Conservation (phyloP, 257 asterid genomes). For the Solanum pennellii region DNA sequence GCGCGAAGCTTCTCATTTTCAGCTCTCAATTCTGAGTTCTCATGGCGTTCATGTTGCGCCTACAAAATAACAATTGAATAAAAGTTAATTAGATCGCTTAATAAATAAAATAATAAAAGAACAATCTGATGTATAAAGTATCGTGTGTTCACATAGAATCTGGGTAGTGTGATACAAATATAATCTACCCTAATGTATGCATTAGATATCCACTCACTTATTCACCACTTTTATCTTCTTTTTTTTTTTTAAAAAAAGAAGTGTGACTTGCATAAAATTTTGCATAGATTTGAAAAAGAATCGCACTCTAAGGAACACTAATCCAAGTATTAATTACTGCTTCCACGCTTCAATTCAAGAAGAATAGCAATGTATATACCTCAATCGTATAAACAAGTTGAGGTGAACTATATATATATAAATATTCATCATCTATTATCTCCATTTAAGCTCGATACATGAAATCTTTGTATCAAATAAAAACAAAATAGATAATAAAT, state of each 20-base stretch:
- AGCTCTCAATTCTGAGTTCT: slow-evolving; percentile 42
- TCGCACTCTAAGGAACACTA: neutral
- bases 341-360: neutral
- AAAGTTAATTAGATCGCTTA: neutral
- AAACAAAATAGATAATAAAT: neutral
- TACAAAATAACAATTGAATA: neutral
- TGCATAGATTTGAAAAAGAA: neutral
- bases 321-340: neutral
- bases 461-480: neutral
- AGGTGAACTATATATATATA: neutral
- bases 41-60: slow-evolving; percentile 67
- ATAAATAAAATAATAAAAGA: neutral
- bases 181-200: neutral
- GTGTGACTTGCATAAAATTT: neutral
- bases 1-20: slow-evolving; percentile 69
- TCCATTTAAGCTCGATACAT: neutral
- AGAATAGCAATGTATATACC: neutral
- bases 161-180: neutral
- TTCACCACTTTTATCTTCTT: neutral
- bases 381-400: neutral
- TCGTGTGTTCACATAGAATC: neutral
- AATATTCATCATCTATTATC: neutral
- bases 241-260: too few species aligned
- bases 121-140: neutral
- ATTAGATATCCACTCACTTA: neutral